Evolutionary conservation across 208 protist genomes (phyloP), one percentile per base, ranked within the genome.

Genomic region (Lotmaria passim): DNA sequence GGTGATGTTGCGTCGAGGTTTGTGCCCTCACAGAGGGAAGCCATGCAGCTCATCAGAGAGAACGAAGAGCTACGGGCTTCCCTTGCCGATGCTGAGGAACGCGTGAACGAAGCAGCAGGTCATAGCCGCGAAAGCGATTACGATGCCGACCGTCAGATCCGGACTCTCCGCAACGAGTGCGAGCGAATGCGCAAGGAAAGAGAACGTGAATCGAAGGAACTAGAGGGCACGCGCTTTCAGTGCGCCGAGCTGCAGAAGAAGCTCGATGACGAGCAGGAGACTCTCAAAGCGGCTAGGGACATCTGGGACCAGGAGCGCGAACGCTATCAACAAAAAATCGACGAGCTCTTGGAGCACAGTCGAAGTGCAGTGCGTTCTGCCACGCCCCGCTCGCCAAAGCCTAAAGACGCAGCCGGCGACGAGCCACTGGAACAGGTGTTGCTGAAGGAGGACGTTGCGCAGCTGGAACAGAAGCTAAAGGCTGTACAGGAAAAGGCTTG

Each of bases 381-480:
- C 11, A 43, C 31, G 3, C 21, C 51, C 7, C 36, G 53, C 30
- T 26, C 41, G 34, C 19, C 44, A 12, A 52, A 70, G 23, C 21
- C 36, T 3, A 68, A 38, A 14, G 46, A 41, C 24, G 38, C 11
- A 24, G 23, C n/a, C 12, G 33, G 17, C 48, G 67, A 68, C 12
- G 68, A 71, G n/a, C 69, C 66, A 17, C 53, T 91, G 34, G 81
- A 89, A 64, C 75, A 90, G 52, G 39, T 69, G 24, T 61, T 94
- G 19, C 69, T 94, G 24, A 88, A 86, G 53, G 86, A 93, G 51
- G 86, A 95, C 43, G 83, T 92, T 53, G 74, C 69, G 2, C 73
- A 89, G 46, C 85, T 95, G 41, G 89, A 95, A 52, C 34, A 71
- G 31, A 92, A 90, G 50, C 44, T 95, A 41, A 85, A 83, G 43